Base-by-base conservation (phyloP, 441 rosid genomes). In the Adansonia gregorii region DNA sequence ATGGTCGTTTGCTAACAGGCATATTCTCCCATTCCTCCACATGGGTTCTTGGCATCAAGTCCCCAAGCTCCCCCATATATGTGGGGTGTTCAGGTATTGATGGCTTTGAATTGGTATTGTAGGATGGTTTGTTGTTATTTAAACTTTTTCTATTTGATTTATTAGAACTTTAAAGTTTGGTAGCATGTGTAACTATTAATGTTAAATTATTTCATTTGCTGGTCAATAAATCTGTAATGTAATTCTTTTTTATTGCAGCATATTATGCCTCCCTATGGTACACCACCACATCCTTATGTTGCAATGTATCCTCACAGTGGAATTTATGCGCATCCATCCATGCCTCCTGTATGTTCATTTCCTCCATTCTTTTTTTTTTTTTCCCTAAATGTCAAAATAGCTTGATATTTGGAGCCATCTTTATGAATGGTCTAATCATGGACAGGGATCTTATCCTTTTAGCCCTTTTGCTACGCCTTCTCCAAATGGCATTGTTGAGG, bases 231-330 rank as follows among this genome's bases (percentile, higher is more conserved):
- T 24, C 43, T 55, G 77, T 58, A 59, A 1, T 65, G 56, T 49
- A 20, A n/a, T 72, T 73, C 31, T 66, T 69, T 74, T 63, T 65
- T 72, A 43, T 72, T 85, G 86, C 91, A 95, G 99, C 98, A 87
- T 87, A 86, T 94, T 77, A 94, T 95, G 95, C 97, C 98, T 86
- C 94, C 98, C 27, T 94, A 92, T 82, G 99, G 95, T 59, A 90
- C 97, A 59, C 95, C 97, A 3, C 97, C 98, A 8, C 95, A 91
- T 86, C 98, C 97, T 9, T 94, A 92, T 78, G 99, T 94, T 82
- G 89, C 97, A 4, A 92, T 95, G 98, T 94, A 95, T 86, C 95
- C 99, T 63, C 99, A 89, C 82, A 97, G 99, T 76, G 98, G 94
- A 68, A 89, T 95, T 82, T 94, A 92, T 76, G 87, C 88, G n/a